These are phyloP conservation scores for Fusarium torreyae DNA, from an alignment of 2,329 filamentous ascomycete genomes.

Conservation along the genomic window DNA sequence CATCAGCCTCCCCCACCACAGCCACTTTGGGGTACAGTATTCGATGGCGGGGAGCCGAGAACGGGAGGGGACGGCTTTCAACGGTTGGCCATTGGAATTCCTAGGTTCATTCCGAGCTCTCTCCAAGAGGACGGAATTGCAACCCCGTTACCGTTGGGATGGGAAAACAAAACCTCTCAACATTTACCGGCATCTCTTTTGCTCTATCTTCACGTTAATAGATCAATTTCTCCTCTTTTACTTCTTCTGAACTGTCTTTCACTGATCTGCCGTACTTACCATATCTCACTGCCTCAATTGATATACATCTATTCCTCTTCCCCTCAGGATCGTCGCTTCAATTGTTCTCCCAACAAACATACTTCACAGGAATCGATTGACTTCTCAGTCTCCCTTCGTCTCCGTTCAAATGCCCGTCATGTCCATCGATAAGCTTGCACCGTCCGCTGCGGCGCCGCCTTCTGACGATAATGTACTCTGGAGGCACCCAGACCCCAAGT, in stretches of 20 bases:
- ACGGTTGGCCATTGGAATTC: constrained; percentile 37
- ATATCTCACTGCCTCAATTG: constrained; percentile 5
- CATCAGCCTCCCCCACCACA: constrained; percentile 48
- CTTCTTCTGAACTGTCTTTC: neutral
- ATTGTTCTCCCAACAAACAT: constrained; percentile 21
- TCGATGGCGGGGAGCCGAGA: constrained; percentile 41
- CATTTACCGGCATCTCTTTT: constrained; percentile 6
- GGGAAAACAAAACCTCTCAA: constrained; percentile 32
- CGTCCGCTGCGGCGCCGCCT: constrained; percentile 37
- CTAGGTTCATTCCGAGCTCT: constrained; percentile 28
- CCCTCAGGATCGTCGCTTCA: constrained; percentile 22
- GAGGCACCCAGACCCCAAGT: constrained; percentile 76
- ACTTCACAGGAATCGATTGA: constrained; percentile 9
- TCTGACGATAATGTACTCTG: constrained; percentile 70
- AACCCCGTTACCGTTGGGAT: constrained; percentile 23
- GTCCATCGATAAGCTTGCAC: constrained; percentile 44
- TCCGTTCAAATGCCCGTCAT: constrained; percentile 45
- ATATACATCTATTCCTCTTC: constrained; percentile 7
- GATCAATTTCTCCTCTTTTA: constrained; percentile 7
- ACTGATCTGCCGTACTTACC: constrained; percentile 5
- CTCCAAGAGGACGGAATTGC: constrained; percentile 30
- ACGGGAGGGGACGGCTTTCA: constrained; percentile 49
- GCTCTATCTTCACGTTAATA: constrained; percentile 8
- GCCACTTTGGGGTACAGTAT: constrained; percentile 33
- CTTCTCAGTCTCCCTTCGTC: constrained; percentile 3